These are phyloP conservation scores for Agrocybe chaxingu DNA, from an alignment of 768 basidiomycete genomes.

Conservation along the genomic window DNA sequence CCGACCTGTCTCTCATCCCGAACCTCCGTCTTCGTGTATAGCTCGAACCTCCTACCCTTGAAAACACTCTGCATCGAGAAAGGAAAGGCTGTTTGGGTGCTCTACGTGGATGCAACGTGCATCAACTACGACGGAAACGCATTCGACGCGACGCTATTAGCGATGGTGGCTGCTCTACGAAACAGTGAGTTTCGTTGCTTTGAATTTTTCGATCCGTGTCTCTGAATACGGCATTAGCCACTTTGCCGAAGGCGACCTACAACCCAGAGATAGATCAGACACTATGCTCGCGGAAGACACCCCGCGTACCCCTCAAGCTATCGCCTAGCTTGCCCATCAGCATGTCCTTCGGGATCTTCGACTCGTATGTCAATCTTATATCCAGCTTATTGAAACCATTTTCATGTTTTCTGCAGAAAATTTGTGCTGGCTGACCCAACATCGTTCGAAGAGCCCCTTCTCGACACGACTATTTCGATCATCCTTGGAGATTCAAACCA, in stretches of 20 bases:
- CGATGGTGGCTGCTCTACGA: constrained; percentile 81
- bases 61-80: constrained; percentile 75
- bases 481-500: constrained; percentile 49
- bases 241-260: constrained; percentile 67
- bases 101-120: constrained; percentile 94
- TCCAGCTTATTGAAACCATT: not conserved
- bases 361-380: constrained; percentile 53
- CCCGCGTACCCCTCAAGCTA: constrained; percentile 44
- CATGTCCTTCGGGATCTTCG: constrained; percentile 79
- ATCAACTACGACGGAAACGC: constrained; percentile 98
- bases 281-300: constrained; percentile 51
- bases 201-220: not conserved
- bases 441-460: constrained; percentile 85
- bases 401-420: constrained; percentile 35
- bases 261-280: constrained; percentile 65
- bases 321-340: constrained; percentile 36
- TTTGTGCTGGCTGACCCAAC: constrained; percentile 80
- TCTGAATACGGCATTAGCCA: constrained; percentile 39
- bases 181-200: constrained; percentile 58
- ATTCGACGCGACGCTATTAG: constrained; percentile 86
- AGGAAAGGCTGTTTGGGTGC: constrained; percentile 82
- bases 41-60: constrained; percentile 64
- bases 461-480: constrained; percentile 68
- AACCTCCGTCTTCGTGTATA: constrained; percentile 20
- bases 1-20: not conserved